Percentiles rank a stretch among this genome's conserved stretches.
Evolutionary conservation across 306 rosid genomes (phyloP).

Genomic region (Medicago ruthenica): DNA sequence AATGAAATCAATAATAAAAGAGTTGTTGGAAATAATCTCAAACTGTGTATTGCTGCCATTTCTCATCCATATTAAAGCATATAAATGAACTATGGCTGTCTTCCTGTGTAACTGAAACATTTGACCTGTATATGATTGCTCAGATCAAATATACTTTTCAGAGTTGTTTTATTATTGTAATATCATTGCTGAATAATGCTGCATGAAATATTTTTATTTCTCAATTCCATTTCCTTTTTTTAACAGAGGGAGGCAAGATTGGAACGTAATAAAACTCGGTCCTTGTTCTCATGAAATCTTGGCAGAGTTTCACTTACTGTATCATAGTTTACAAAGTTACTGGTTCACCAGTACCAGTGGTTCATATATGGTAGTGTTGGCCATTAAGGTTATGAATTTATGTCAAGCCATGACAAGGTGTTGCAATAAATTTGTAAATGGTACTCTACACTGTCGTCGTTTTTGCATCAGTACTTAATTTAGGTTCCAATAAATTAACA

Average conservation of each 20-base stretch:
- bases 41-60: neutral
- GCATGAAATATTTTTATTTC: conserved; percentile 8
- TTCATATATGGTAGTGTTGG: conserved; percentile 18
- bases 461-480: conserved; percentile 28
- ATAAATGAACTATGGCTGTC: neutral
- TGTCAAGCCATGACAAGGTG: conserved; percentile 1
- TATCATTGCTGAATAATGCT: conserved; percentile 19
- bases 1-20: conserved; percentile 2
- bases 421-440: conserved; percentile 33
- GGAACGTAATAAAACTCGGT: conserved; percentile 80
- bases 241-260: conserved; percentile 89
- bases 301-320: conserved; percentile 28
- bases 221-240: conserved; percentile 42
- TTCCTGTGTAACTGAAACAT: neutral
- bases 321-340: conserved; percentile 21
- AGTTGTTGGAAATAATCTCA: neutral
- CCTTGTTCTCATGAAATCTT: conserved; percentile 77
- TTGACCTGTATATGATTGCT: neutral
- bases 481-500: conserved; percentile 23
- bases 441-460: conserved; percentile 11
- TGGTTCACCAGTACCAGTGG: neutral
- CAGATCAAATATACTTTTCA: conserved; percentile 18
- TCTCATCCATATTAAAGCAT: conserved; percentile 15
- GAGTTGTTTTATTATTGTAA: conserved; percentile 5
- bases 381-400: conserved; percentile 32